Evolutionary conservation across 31 red algal species (phyloP).

Genomic region (Odonthalia washingtoniensis): DNA sequence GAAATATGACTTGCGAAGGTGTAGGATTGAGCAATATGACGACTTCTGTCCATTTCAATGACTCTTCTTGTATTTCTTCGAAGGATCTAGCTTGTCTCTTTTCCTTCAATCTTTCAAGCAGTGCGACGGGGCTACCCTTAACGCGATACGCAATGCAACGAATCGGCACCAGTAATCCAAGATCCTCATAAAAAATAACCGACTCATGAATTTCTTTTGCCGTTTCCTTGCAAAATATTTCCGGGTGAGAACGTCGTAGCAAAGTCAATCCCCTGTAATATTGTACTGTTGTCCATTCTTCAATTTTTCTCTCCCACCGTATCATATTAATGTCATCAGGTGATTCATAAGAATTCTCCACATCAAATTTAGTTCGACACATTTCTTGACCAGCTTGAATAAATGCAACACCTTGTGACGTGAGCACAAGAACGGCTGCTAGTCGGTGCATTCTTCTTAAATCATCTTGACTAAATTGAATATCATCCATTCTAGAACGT

Average conservation of each 20-base stretch:
- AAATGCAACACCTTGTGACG: slow-evolving; percentile 89
- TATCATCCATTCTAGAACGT: slow-evolving; percentile 64
- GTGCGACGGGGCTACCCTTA: slow-evolving; percentile 39
- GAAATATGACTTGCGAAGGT: slow-evolving; percentile 63
- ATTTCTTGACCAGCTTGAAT: slow-evolving; percentile 86
- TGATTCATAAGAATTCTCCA: slow-evolving; percentile 89
- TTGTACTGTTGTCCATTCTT: slow-evolving; percentile 50
- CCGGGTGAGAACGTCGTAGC: slow-evolving; percentile 79
- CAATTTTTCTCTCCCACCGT: slow-evolving; percentile 74
- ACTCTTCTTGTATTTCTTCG: slow-evolving; percentile 38
- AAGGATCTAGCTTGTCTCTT: not conserved
- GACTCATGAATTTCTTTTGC: slow-evolving; percentile 68
- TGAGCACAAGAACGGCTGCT: slow-evolving; percentile 80
- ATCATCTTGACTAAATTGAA: slow-evolving; percentile 69
- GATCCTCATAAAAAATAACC: slow-evolving; percentile 82
- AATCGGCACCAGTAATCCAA: slow-evolving; percentile 66
- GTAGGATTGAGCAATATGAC: slow-evolving; percentile 84
- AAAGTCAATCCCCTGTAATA: slow-evolving; percentile 78
- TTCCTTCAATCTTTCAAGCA: slow-evolving; percentile 16
- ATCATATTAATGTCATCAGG: slow-evolving; percentile 87
- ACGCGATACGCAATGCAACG: slow-evolving; percentile 81
- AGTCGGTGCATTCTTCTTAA: slow-evolving; percentile 74
- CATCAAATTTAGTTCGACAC: slow-evolving; percentile 87
- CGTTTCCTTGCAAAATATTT: slow-evolving; percentile 74
- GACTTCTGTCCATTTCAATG: slow-evolving; percentile 68